Evolutionary conservation across 2,329 filamentous ascomycete species (phyloP), one percentile per base, ranked within the genome.

Genomic region (Aspergillus uvarum): DNA sequence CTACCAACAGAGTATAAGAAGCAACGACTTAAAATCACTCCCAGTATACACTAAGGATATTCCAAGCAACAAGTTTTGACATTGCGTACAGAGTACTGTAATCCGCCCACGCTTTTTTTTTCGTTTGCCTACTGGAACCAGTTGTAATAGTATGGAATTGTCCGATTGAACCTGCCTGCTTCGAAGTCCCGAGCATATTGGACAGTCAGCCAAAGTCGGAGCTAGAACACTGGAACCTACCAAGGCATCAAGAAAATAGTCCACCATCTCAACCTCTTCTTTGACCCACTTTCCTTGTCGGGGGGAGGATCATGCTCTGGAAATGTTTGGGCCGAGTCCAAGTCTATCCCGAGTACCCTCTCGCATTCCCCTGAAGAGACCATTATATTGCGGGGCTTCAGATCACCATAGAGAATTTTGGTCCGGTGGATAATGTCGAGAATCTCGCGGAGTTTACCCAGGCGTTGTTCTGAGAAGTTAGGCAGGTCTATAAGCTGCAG

Each of bases 261-360:
- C 61, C 48, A 66, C 51, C 52, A 63, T 22, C 26, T 64, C 54
- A 48, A 47, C 42, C 51, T 67, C 65, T 21, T 61, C 35, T 35
- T 56, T 16, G 6, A 67, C 4, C 65, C 59, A 64, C 8, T 4
- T 31, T 7, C 48, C 12, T 47, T 56, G 56, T 31, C 19, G 56
- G 48, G n/a, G 19, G 58, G 35, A 24, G 56, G 61, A 42, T 14
- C 19, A 24, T 8, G 35, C 21, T 63, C 61, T 11, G 63, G n/a
- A 16, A 65, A 63, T 1, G 54, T 63, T 21, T 63, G 63, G 5
- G 66, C 63, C 47, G 44, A 59, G 47, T 66, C 63, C 52, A 68
- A 68, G 52, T 65, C 63, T 21, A 68, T 57, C 61, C 65, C 66
- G 35, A 68, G 58, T 10, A 65, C 59, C 49, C 61, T 60, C 7